Conservation (phyloP, 352 stramenopile species). For the Thalassiosira ordinaria region DNA sequence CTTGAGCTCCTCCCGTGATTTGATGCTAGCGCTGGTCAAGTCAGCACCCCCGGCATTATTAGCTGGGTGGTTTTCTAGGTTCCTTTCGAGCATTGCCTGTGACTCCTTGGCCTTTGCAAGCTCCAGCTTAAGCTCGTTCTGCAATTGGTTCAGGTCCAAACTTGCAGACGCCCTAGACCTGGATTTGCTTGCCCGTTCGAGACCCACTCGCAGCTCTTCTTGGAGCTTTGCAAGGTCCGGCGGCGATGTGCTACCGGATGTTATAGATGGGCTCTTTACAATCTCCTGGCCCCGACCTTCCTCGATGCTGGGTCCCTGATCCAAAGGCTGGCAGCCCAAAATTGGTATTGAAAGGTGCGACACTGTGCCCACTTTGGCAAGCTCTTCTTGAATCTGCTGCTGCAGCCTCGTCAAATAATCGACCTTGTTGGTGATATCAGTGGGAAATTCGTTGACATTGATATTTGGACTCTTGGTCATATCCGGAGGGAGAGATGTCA, state of each 20-base stretch:
- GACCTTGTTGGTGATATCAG: too few species aligned
- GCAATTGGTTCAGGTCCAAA: constrained; percentile 13
- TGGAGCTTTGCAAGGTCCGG: constrained; percentile 28
- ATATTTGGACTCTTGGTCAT: too few species aligned
- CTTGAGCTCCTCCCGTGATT: constrained; percentile 11
- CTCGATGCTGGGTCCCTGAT: neutral
- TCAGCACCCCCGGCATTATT: neutral
- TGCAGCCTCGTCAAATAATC: constrained; percentile 12
- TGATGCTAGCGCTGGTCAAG: neutral
- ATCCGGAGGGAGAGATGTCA: too few species aligned
- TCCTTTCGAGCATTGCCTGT: constrained; percentile 16
- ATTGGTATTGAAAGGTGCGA: neutral
- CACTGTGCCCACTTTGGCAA: neutral
- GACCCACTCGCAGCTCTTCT: constrained; percentile 7
- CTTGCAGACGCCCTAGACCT: neutral
- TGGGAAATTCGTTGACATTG: too few species aligned
- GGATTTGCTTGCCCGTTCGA: constrained; percentile 4
- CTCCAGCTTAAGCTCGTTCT: constrained; percentile 24
- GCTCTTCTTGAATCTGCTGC: constrained; percentile 5
- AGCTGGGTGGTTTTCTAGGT: too few species aligned
- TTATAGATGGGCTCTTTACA: constrained; percentile 23
- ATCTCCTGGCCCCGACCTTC: neutral
- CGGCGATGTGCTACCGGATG: neutral
- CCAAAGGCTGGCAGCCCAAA: neutral
- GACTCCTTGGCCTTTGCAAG: constrained; percentile 21